A percentile compares a stretch with the other conserved stretches of the same genome.
These are phyloP conservation scores for Juglanconis sp. DNA, from an alignment of 2,329 filamentous ascomycete genomes.

Conservation along the genomic window DNA sequence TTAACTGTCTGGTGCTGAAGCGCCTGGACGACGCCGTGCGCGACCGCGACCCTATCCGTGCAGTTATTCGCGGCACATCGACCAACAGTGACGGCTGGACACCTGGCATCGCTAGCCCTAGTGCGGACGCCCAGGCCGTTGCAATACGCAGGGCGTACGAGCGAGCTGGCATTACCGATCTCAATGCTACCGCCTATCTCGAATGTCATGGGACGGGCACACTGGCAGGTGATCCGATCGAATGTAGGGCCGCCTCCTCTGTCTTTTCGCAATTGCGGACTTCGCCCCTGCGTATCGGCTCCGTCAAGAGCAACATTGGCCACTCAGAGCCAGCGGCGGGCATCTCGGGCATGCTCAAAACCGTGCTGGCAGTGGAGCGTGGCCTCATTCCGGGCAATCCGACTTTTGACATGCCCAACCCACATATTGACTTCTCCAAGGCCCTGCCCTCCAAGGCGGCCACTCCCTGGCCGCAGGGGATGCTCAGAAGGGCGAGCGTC, in stretches of 20 bases:
- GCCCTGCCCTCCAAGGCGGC: background rate
- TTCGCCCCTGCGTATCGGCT: constrained; percentile 17
- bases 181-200: constrained; percentile 16
- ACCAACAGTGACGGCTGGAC: constrained; percentile 42
- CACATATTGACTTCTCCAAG: constrained; percentile 23
- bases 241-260: constrained; percentile 20
- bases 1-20: constrained; percentile 44
- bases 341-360: constrained; percentile 50
- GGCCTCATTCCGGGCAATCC: constrained; percentile 47
- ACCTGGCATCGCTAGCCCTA: constrained; percentile 39
- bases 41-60: constrained; percentile 42
- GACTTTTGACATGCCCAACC: constrained; percentile 47
- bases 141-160: background rate
- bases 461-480: background rate
- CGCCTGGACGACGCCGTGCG: constrained; percentile 41
- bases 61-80: constrained; percentile 35
- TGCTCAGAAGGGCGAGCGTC: background rate
- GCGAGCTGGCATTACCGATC: constrained; percentile 10
- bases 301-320: constrained; percentile 39
- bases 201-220: constrained; percentile 36
- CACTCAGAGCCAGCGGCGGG: constrained; percentile 46
- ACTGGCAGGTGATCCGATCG: constrained; percentile 30
- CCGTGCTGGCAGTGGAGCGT: constrained; percentile 46
- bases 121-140: background rate
- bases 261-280: background rate